Conservation (phyloP, 768 basidiomycete species). For the Leucosporidium scottii region DNA sequence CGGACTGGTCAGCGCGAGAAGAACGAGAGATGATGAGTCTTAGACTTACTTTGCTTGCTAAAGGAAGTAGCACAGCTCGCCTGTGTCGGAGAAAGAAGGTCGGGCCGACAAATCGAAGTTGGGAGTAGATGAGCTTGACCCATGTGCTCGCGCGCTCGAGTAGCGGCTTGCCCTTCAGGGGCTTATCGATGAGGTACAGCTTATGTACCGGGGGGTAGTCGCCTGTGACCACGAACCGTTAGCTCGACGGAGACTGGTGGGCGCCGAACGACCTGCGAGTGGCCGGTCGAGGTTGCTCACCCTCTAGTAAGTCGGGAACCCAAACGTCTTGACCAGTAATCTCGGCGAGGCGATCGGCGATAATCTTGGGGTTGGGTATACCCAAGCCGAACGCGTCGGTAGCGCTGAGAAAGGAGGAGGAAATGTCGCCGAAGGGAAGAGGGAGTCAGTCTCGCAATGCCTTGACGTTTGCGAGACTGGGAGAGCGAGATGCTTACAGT, state of each 20-base stretch:
- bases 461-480: no score
- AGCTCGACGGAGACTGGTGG: not conserved
- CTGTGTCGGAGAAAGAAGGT: not conserved
- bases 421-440: not conserved
- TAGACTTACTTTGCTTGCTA: not conserved
- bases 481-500: not conserved
- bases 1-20: not conserved
- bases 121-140: no score
- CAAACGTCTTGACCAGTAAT: not conserved
- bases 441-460: no score
- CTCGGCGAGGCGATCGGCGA: not conserved
- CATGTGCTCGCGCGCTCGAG: not conserved
- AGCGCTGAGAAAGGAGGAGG: not conserved
- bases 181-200: not conserved
- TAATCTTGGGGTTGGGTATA: not conserved
- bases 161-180: not conserved
- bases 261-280: no score
- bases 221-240: not conserved
- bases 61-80: not conserved
- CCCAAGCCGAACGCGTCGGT: slow-evolving; percentile 9
- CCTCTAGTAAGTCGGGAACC: slow-evolving; percentile 3
- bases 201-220: not conserved
- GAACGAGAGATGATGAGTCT: not conserved
- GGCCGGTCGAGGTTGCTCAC: not conserved
- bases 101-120: not conserved